These are phyloP conservation scores for Mucor racemosus DNA, from an alignment of 371 early-diverging fungal genomes.

Conservation along the genomic window DNA sequence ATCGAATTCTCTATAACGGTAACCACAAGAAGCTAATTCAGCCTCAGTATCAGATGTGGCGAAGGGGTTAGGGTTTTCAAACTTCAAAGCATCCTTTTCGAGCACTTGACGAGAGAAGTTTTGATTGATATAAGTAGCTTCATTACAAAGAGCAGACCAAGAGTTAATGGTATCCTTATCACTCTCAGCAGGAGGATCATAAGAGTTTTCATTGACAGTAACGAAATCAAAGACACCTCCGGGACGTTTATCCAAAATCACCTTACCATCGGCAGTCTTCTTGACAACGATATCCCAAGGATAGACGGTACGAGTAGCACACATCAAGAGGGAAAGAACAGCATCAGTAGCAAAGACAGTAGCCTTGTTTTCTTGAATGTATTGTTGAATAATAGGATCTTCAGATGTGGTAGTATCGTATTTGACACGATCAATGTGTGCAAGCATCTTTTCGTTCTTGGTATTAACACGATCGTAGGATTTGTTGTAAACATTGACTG, in stretches of 20 bases:
- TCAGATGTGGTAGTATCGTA: slow-evolving; percentile 82
- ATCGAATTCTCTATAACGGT: slow-evolving; percentile 87
- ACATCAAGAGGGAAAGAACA: slow-evolving; percentile 92
- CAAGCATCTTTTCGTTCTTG: slow-evolving; percentile 78
- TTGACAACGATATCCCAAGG: slow-evolving; percentile 96
- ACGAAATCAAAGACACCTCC: slow-evolving; percentile 79
- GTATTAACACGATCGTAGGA: slow-evolving; percentile 85
- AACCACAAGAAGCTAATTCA: slow-evolving; percentile 76
- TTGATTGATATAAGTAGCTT: slow-evolving; percentile 90
- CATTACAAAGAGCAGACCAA: slow-evolving; percentile 82
- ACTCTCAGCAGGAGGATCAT: slow-evolving; percentile 87
- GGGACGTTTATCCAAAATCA: slow-evolving; percentile 92
- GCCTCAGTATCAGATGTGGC: slow-evolving; percentile 52
- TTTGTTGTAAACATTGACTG: slow-evolving; percentile 80
- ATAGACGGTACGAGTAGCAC: slow-evolving; percentile 88
- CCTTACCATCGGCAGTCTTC: slow-evolving; percentile 78
- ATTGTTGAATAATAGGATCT: slow-evolving; percentile 78
- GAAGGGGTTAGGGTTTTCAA: slow-evolving; percentile 84
- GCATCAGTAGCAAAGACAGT: slow-evolving; percentile 91
- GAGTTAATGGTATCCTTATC: slow-evolving; percentile 93
- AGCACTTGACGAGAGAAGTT: slow-evolving; percentile 88
- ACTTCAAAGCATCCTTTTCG: slow-evolving; percentile 56
- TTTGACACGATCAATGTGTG: slow-evolving; percentile 70
- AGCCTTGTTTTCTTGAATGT: slow-evolving; percentile 67
- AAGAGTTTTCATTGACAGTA: slow-evolving; percentile 95